phyloP scores from a whole-genome alignment of 148 eudicot species.

The Cornus controversa region DNA sequence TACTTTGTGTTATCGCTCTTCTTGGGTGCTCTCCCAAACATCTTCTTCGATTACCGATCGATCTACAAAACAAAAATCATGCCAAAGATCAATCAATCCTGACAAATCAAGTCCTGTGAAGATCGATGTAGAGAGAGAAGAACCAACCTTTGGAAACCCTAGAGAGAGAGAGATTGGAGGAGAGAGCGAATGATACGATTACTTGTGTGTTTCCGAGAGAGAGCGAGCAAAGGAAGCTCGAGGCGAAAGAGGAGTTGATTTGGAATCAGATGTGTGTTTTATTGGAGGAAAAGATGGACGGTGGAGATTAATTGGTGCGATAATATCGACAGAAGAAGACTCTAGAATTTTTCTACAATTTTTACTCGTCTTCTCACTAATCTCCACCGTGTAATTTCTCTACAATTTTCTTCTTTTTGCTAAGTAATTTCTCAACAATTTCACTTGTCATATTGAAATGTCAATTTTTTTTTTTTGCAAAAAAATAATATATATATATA shows the following conservation, averaged over 20 bases:
- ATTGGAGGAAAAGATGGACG: background rate
- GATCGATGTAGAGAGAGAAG: background rate
- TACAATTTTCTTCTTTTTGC: too few relatives aligned
- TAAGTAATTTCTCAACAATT: too few relatives aligned
- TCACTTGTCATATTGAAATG: too few relatives aligned
- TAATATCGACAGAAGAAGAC: background rate
- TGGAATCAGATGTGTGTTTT: background rate
- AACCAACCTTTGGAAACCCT: background rate
- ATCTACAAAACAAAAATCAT: background rate
- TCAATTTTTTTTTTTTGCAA: too few relatives aligned
- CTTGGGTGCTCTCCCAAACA: slow-evolving; percentile 25
- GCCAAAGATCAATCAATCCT: background rate
- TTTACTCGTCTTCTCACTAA: background rate
- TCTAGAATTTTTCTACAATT: background rate
- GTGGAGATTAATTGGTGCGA: background rate
- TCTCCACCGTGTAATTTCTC: background rate
- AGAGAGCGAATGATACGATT: background rate
- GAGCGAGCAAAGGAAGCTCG: too few relatives aligned
- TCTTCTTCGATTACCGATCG: background rate
- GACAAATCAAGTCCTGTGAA: background rate
- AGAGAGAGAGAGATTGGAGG: background rate
- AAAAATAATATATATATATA: too few relatives aligned
- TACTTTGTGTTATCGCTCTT: slow-evolving; percentile 42
- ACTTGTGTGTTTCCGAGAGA: background rate
- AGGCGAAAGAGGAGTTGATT: background rate